Evolutionary conservation across 257 asterid genomes (phyloP), one percentile per base, ranked within the genome.

Genomic region (Dorcoceras hygrometricum): DNA sequence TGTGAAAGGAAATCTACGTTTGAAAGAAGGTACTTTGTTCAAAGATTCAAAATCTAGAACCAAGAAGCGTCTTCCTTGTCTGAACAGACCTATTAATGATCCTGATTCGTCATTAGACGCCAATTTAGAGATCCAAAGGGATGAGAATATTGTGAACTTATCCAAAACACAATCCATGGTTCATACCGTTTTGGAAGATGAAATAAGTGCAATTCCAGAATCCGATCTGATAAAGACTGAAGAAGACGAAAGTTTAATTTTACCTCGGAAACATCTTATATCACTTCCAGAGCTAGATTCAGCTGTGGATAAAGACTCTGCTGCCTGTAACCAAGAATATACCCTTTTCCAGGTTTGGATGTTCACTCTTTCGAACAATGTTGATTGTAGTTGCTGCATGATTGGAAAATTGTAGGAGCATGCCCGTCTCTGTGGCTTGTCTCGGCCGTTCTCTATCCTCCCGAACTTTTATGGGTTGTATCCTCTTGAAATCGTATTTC

Each of bases 301-400:
- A 24, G 39, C 59, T 26, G 46, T 68, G 12, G 76, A 74, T 53
- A 64, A 56, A 53, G 67, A 34, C 56, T 28, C 77, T 36, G 66
- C 78, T 75, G 68, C 75, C 67, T 74, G 23, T 54, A 69, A 74
- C 62, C 79, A 73, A 69, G 81, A 66, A 62, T 59, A 36, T 48
- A 60, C 65, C 66, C 23, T 39, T 71, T 65, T 67, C 36, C 91
- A 83, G 96, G 97, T 89, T 74, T 53, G 82, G 72, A 63, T 62
- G 62, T 54, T 57, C 26, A 62, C 73, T 55, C 71, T 63, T 58
- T 64, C 59, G 50, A 56, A 54, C 43, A n/a, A 3, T 25, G 34
- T 69, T 66, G 22, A 25, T 27, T 46, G 10, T 61, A 51, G 25
- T 71, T 43, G 14, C 10, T 18, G 22, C 57, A 31, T 46, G 31